phyloP scores from a whole-genome alignment of 1,139 yeast genomes.

The Keqinozyma sinolaborantium region DNA sequence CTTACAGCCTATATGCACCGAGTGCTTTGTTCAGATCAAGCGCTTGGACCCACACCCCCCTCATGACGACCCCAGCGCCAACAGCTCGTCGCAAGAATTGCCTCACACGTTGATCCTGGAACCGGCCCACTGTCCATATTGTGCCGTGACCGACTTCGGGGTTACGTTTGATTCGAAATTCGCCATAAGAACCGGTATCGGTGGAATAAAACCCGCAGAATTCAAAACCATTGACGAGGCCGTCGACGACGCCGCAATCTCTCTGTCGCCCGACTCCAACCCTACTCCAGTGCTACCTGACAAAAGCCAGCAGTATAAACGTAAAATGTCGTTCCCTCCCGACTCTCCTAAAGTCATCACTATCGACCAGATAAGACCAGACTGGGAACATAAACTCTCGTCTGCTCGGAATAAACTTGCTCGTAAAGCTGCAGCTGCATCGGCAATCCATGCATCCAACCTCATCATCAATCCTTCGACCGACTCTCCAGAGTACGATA shows the following conservation, averaged over 20 bases:
- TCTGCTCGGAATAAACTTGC: constrained; percentile 77
- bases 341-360: constrained; percentile 66
- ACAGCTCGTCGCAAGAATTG: constrained; percentile 22
- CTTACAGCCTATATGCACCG: constrained; percentile 89
- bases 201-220: constrained; percentile 40
- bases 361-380: constrained; percentile 82
- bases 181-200: constrained; percentile 52
- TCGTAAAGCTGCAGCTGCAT: constrained; percentile 87
- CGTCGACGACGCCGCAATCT: constrained; percentile 11
- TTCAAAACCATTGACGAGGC: constrained; percentile 14
- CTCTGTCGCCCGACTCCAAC: constrained; percentile 9
- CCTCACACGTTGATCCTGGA: constrained; percentile 76
- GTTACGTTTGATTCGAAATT: constrained; percentile 70
- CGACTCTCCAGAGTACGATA: constrained; percentile 15
- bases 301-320: constrained; percentile 5
- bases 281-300: constrained; percentile 1
- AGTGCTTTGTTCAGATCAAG: constrained; percentile 94
- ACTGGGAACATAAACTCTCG: constrained; percentile 76
- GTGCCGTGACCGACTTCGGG: constrained; percentile 86
- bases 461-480: constrained; percentile 38
- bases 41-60: constrained; percentile 95
- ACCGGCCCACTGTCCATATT: constrained; percentile 89
- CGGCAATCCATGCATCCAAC: constrained; percentile 85
- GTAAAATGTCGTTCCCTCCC: constrained; percentile 53
- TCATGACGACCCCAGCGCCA: constrained; percentile 50